Evolutionary conservation across 306 rosid genomes (phyloP), one percentile per base, ranked within the genome.

Genomic region (Lathyrus oleraceus): DNA sequence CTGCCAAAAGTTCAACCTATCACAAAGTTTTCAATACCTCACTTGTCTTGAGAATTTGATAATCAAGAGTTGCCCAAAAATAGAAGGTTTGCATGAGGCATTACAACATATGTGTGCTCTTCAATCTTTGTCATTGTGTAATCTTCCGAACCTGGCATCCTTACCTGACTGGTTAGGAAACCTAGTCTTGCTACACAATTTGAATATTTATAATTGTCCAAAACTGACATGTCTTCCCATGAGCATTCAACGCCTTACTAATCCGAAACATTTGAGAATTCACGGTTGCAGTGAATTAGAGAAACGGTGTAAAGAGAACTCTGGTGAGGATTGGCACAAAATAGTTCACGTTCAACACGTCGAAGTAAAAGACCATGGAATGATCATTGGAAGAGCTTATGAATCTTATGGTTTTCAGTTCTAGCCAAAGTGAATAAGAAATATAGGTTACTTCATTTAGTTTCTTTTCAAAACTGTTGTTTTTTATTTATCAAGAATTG

Each of bases 71-170:
- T 48, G 54, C 54, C 7, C 12, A 48, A 1, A 3, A 48, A 8
- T 48, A 48, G 23, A 48, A 16, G 63, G 36, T 9, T 12, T 78
- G 0, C 49, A 23, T 27, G 65, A 38, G 20, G 65, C 65, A 36
- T 78, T 78, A 47, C 82, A 58, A 44, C 66, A 65, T 27, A 59
- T 40, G 40, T 38, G 65, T 30, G 4, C 58, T 2, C 14, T 72
- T 8, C 4, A 8, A 19, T 38, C 39, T 0, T 71, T 78, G 14
- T 0, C 0, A 4, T 44, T 78, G 10, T 0, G 0, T 11, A 1
- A 8, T 32, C 64, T 78, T 19, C 65, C 65, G 14, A 72, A 66
- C 51, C 40, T 71, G 4, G 19, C 5, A 5, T 58, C 49, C 19
- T 4, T 72, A 20, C 36, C 35, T 21, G 61, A 23, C 16, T 54